Base-by-base conservation (phyloP, 2,329 filamentous ascomycete genomes). In the Triangularia verruculosa region DNA sequence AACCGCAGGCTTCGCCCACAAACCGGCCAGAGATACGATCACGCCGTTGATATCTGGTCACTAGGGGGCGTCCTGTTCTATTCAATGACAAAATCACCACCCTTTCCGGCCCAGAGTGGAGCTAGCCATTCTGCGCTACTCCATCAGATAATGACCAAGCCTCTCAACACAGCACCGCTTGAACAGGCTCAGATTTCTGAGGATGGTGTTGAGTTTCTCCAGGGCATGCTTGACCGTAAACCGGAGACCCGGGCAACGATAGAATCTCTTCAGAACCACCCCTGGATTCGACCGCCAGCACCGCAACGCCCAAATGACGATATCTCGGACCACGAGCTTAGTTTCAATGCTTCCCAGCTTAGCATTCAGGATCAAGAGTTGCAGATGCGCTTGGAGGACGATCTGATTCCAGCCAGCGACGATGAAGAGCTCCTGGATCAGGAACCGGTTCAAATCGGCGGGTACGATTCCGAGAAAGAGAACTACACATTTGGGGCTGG, bases 21-120 rank as follows among this genome's bases (percentile, higher is more conserved):
- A 12, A 75, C 77, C 67, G 84, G 77, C 61, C 85, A 87, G 71
- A 88, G 92, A 22, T 99, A 99, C 75, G 92, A 89, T 72, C 92
- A 96, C 66, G 92, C 93, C 1, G 91, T 98, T 30, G 95, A 99
- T 73, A 91, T 97, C 66, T 99, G 95, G 94, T 98, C 95, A 0
- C 86, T 97, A 55, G 95, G 92, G 15, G 95, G 93, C 13, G 95
- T 99, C 1, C 78, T 98, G 5, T 99, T 93, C 78, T 95, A 91
- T 72, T 82, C 92, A 6, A 80, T 99, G n/a, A 93, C 89, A 4
- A 87, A 86, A 11, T 83, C 83, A 28, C 90, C 94, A 27, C 94
- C 95, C 0, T 98, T 92, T 74, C 89, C 89, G 27, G 93, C 91
- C 15, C 86, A 88, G 67, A 87, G 85, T 27, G 91, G 92, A 69